These are phyloP conservation scores for Amoeboaphelidium protococcarum DNA, from an alignment of 371 early-diverging fungal species.

Conservation along the genomic window DNA sequence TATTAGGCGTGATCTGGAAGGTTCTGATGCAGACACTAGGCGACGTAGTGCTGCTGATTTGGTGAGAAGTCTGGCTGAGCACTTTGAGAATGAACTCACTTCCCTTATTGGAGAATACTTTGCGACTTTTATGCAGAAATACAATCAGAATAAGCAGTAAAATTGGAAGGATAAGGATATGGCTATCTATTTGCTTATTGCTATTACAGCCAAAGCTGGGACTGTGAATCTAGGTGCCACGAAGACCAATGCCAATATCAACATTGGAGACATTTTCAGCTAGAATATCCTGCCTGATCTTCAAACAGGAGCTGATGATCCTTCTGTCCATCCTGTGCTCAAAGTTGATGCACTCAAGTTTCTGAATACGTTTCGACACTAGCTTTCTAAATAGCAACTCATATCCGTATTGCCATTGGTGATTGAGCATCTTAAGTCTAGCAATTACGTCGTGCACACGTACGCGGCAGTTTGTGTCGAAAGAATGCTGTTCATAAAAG, in stretches of 20 bases:
- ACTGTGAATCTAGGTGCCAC: conserved; percentile 38
- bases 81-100: conserved; percentile 53
- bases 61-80: conserved; percentile 66
- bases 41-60: conserved; percentile 73
- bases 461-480: conserved; percentile 79
- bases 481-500: conserved; percentile 52
- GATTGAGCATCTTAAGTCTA: conserved; percentile 44
- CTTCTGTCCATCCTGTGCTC: conserved; percentile 48
- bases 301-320: conserved; percentile 28
- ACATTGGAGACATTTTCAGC: conserved; percentile 52
- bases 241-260: conserved; percentile 38
- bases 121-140: conserved; percentile 21
- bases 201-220: conserved; percentile 40
- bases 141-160: conserved; percentile 28
- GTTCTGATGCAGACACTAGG: conserved; percentile 67
- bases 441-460: conserved; percentile 58
- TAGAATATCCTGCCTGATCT: conserved; percentile 55
- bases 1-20: conserved; percentile 77
- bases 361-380: conserved; percentile 65
- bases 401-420: conserved; percentile 44
- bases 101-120: conserved; percentile 48
- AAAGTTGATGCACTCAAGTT: conserved; percentile 82
- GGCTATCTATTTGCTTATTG: conserved; percentile 64
- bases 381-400: conserved; percentile 29
- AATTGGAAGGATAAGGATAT: conserved; percentile 91